Conservation (phyloP, 805 yeast species). For the Pichia membranifaciens region DNA sequence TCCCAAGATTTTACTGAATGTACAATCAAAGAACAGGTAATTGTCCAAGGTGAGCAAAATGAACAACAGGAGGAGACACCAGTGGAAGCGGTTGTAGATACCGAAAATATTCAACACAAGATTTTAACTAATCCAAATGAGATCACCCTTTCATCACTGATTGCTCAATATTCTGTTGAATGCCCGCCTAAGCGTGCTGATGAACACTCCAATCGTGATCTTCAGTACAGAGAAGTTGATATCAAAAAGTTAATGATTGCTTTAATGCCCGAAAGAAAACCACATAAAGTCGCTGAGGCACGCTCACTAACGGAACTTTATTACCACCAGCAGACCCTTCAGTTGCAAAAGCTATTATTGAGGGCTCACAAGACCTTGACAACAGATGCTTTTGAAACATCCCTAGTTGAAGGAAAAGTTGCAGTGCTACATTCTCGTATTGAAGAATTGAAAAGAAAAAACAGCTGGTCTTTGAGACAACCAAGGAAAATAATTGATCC, state of each 20-base stretch:
- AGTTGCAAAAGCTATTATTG: conserved; percentile 72
- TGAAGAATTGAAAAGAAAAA: conserved; percentile 82
- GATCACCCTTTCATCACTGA: conserved; percentile 25
- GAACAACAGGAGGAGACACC: too few relatives aligned
- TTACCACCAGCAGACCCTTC: conserved; percentile 83
- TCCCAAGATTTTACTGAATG: too few relatives aligned
- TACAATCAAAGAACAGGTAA: too few relatives aligned
- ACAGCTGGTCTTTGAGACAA: conserved; percentile 88
- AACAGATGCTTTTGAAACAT: conserved; percentile 79
- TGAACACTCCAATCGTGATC: conserved; percentile 26
- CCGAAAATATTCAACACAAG: neutral
- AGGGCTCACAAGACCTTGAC: conserved; percentile 81
- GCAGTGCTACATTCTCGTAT: conserved; percentile 86
- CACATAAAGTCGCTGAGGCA: conserved; percentile 50
- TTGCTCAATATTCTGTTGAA: conserved; percentile 23
- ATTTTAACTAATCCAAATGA: conserved; percentile 17
- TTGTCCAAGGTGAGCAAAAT: too few relatives aligned
- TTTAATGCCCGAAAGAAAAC: conserved; percentile 44
- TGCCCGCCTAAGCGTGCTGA: conserved; percentile 24
- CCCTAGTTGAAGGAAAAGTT: conserved; percentile 83
- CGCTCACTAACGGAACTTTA: conserved; percentile 79
- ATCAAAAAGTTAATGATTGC: conserved; percentile 40
- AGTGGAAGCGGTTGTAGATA: neutral
- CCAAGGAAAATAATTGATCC: conserved; percentile 73
- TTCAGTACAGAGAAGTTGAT: conserved; percentile 35